These are phyloP conservation scores for Maudiozyma pseudohumilis DNA, from an alignment of 805 yeast species.

Conservation along the genomic window DNA sequence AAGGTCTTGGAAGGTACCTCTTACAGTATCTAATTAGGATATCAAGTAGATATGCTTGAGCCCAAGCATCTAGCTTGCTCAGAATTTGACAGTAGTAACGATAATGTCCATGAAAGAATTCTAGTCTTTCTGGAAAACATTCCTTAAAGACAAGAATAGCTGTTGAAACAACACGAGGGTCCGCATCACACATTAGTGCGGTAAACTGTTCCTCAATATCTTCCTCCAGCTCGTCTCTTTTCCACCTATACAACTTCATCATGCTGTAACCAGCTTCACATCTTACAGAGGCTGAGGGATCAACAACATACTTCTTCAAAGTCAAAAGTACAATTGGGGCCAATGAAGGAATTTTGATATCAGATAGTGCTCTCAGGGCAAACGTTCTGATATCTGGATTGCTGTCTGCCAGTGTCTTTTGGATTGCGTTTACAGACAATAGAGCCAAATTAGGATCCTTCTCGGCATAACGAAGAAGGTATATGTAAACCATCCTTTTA, in stretches of 20 bases:
- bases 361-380: conserved; percentile 70
- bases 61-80: conserved; percentile 58
- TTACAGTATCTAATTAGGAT: conserved; percentile 59
- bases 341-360: conserved; percentile 73
- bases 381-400: conserved; percentile 59
- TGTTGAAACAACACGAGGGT: conserved; percentile 56
- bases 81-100: conserved; percentile 44
- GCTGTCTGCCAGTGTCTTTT: conserved; percentile 65
- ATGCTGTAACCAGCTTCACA: conserved; percentile 71
- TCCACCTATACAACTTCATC: conserved; percentile 40
- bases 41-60: conserved; percentile 51
- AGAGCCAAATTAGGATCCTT: conserved; percentile 82
- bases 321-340: conserved; percentile 70
- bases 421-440: conserved; percentile 83
- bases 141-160: conserved; percentile 50
- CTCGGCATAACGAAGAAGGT: conserved; percentile 68
- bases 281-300: conserved; percentile 70
- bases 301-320: conserved; percentile 56
- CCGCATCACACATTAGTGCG: conserved; percentile 53
- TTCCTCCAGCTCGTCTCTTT: conserved; percentile 34
- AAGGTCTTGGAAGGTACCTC: conserved; percentile 47
- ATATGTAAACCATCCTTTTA: conserved; percentile 66
- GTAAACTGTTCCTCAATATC: conserved; percentile 44
- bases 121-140: conserved; percentile 48
- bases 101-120: conserved; percentile 61